phyloP scores from a whole-genome alignment of 2,329 filamentous ascomycete species.

The Stemphylium beticola region DNA sequence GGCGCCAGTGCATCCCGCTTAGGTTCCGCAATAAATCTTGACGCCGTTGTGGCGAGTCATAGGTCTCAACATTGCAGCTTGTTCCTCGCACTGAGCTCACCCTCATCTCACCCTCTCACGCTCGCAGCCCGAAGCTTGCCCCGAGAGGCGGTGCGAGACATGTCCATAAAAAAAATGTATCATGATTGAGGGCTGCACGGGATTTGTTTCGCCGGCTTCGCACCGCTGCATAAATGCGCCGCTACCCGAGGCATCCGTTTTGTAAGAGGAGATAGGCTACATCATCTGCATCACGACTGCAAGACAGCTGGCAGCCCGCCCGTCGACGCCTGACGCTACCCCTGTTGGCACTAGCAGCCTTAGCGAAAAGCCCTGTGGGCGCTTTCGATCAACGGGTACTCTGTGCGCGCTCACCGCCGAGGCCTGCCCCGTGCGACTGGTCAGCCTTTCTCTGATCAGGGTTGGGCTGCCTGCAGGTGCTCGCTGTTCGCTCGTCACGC shows the following conservation, averaged over 20 bases:
- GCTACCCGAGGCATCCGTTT: conserved; percentile 11
- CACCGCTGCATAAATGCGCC: conserved; percentile 2
- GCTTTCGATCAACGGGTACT: conserved; percentile 40
- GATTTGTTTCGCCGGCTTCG: conserved; percentile 18
- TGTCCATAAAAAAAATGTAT: background rate
- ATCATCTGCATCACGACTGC: conserved; percentile 26
- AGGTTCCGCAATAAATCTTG: conserved; percentile 28
- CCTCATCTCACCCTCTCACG: conserved; percentile 14
- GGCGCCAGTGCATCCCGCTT: conserved; percentile 24
- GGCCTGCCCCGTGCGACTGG: conserved; percentile 37
- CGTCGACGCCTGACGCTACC: conserved; percentile 35
- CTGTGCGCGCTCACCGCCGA: conserved; percentile 41
- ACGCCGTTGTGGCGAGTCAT: conserved; percentile 29
- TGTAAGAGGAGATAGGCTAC: conserved; percentile 6
- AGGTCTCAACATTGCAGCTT: conserved; percentile 10
- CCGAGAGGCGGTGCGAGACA: conserved; percentile 15
- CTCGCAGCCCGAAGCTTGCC: conserved; percentile 30
- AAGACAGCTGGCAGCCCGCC: conserved; percentile 38
- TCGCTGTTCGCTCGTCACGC: conserved; percentile 38
- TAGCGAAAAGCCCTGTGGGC: conserved; percentile 35
- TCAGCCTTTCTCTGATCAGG: conserved; percentile 30
- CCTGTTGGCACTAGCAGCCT: conserved; percentile 24
- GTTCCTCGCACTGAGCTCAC: conserved; percentile 2
- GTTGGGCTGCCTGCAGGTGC: conserved; percentile 36
- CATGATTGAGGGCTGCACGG: conserved; percentile 2